These are phyloP conservation scores for Parachlorella kessleri DNA, from an alignment of 139 green algal species.

Conservation along the genomic window DNA sequence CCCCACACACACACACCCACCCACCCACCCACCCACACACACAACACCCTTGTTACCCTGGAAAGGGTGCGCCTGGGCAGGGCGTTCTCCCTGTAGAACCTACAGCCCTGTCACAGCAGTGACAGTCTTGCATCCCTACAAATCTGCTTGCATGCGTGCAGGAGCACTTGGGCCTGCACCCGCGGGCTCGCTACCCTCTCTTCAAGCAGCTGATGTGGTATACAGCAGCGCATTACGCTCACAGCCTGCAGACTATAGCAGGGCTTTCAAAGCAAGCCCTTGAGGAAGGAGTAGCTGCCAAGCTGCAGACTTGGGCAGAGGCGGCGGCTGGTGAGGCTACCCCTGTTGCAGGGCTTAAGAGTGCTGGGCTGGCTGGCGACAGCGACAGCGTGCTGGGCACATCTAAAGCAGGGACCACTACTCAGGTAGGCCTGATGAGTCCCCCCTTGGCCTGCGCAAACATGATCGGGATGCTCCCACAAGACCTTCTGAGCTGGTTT, in stretches of 20 bases:
- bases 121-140: too few relatives aligned
- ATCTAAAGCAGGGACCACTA: not conserved
- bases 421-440: not conserved
- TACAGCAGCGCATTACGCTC: slow-evolving; percentile 1
- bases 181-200: slow-evolving; percentile 7
- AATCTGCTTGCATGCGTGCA: too few relatives aligned
- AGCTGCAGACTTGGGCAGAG: slow-evolving; percentile 7
- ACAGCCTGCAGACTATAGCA: slow-evolving; percentile 5
- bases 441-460: too few relatives aligned
- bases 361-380: not conserved
- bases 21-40: too few relatives aligned
- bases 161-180: not conserved
- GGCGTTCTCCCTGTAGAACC: too few relatives aligned
- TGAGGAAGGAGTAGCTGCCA: not conserved
- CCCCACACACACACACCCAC: too few relatives aligned
- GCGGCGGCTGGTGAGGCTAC: not conserved
- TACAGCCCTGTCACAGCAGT: too few relatives aligned
- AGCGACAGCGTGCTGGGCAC: slow-evolving; percentile 22
- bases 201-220: slow-evolving; percentile 37
- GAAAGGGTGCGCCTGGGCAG: too few relatives aligned
- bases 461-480: too few relatives aligned
- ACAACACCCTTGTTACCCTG: too few relatives aligned
- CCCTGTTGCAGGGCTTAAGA: not conserved
- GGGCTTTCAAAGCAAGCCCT: not conserved
- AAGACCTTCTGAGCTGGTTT: too few relatives aligned